phyloP scores from a whole-genome alignment of 2,329 filamentous ascomycete genomes.

The Ophiostoma perfectum region DNA sequence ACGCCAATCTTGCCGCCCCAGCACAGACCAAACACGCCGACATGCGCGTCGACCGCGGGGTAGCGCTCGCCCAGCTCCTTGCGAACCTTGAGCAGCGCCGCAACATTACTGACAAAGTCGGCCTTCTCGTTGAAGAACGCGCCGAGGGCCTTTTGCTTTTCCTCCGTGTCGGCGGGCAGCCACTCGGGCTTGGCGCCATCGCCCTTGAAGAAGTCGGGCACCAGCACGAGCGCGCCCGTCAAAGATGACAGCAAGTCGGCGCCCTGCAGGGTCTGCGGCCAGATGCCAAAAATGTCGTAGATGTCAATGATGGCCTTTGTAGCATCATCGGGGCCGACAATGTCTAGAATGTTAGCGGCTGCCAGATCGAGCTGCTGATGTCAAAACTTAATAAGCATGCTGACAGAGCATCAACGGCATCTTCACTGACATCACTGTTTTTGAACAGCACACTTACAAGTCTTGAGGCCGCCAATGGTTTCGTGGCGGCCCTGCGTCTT shows the following conservation, averaged over 20 bases:
- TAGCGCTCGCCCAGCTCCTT: constrained; percentile 33
- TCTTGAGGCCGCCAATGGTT: constrained; percentile 38
- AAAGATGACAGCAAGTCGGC: constrained; percentile 41
- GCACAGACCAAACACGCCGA: constrained; percentile 45
- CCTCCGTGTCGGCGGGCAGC: constrained; percentile 40
- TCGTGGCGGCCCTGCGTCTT: constrained; percentile 39
- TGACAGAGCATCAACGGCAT: not conserved
- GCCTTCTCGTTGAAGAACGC: constrained; percentile 29
- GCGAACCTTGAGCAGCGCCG: constrained; percentile 33
- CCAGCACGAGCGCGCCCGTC: constrained; percentile 37
- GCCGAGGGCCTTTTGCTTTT: constrained; percentile 35
- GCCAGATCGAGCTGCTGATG: not conserved
- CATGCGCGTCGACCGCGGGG: constrained; percentile 37
- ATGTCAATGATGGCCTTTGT: constrained; percentile 40
- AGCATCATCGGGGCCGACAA: constrained; percentile 34
- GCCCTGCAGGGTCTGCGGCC: constrained; percentile 44
- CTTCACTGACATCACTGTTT: no score
- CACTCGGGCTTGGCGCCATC: constrained; percentile 31
- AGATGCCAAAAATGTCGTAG: constrained; percentile 45
- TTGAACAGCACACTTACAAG: constrained; percentile 34
- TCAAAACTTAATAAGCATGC: not conserved
- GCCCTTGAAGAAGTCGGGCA: constrained; percentile 41
- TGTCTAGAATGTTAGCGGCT: constrained; percentile 30
- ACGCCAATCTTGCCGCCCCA: constrained; percentile 46
- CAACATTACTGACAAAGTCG: constrained; percentile 30